Percentiles rank a stretch among this genome's conserved stretches.
Conservation (phyloP, 2,329 filamentous ascomycete genomes). For the Chaetomium olivaceum region DNA sequence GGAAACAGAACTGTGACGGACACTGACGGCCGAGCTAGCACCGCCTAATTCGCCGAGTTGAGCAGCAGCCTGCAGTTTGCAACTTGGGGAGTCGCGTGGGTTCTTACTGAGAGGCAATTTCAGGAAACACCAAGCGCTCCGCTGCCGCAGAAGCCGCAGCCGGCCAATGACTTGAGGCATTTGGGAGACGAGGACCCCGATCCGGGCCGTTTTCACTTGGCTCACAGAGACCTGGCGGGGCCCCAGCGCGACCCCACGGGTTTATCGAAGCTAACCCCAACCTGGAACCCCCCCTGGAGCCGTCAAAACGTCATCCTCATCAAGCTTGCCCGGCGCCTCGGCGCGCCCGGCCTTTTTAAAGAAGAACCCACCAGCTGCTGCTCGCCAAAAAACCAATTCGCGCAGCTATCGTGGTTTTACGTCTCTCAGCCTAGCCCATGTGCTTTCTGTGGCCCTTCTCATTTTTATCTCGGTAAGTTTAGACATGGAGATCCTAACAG, state of each 20-base stretch:
- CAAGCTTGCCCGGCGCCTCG: conserved; percentile 33
- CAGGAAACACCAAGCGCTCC: conserved; percentile 4
- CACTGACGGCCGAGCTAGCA: conserved; percentile 21
- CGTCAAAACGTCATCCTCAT: conserved; percentile 34
- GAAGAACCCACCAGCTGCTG: conserved; percentile 28
- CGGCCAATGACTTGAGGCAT: conserved; percentile 22
- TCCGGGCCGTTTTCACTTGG: conserved; percentile 31
- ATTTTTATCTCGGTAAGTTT: conserved; percentile 38
- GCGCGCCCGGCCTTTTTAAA: conserved; percentile 34
- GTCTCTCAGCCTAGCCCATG: conserved; percentile 32
- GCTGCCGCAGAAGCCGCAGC: conserved; percentile 17
- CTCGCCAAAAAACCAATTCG: conserved; percentile 22
- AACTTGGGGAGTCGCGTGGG: background rate
- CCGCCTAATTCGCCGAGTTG: conserved; percentile 23
- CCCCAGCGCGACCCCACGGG: background rate
- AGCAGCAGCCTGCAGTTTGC: conserved; percentile 9
- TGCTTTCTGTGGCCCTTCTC: conserved; percentile 37
- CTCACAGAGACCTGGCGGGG: conserved; percentile 4
- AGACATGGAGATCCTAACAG: background rate
- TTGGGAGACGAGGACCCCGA: conserved; percentile 27
- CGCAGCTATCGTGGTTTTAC: conserved; percentile 10
- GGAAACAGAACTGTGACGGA: background rate
- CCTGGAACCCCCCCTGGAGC: conserved; percentile 15
- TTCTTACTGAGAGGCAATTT: conserved; percentile 23
- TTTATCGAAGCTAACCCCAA: conserved; percentile 19